phyloP scores from a whole-genome alignment of 495 filamentous ascomycete species.

The Talaromyces adpressus region DNA sequence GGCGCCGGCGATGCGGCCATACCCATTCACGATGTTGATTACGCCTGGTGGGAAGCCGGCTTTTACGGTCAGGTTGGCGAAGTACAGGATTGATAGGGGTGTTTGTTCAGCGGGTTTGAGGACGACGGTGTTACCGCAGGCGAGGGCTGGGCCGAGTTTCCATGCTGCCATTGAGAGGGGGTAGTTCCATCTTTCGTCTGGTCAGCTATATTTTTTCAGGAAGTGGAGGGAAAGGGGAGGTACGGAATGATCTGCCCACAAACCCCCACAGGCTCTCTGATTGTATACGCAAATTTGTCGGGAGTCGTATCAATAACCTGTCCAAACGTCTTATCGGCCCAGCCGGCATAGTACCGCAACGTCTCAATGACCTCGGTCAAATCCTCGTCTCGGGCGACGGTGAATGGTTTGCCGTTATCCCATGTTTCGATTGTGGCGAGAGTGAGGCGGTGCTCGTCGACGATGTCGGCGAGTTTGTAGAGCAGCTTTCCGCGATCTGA shows the following conservation, averaged over 20 bases:
- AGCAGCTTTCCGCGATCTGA: conserved; percentile 70
- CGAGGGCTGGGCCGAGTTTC: conserved; percentile 87
- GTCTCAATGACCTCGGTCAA: conserved; percentile 59
- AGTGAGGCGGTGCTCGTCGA: conserved; percentile 60
- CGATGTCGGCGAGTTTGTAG: conserved; percentile 63
- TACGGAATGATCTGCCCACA: conserved; percentile 82
- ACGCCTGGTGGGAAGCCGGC: conserved; percentile 91
- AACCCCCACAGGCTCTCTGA: conserved; percentile 81
- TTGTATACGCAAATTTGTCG: conserved; percentile 78
- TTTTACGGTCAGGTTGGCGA: conserved; percentile 74
- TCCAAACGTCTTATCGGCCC: conserved; percentile 84
- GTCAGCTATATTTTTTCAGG: not conserved
- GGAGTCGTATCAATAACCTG: conserved; percentile 77
- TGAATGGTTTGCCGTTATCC: conserved; percentile 89
- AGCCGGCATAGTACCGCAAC: conserved; percentile 84
- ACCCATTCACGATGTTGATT: conserved; percentile 80
- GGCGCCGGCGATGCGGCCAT: conserved; percentile 69
- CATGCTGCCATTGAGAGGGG: conserved; percentile 84
- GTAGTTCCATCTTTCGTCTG: conserved; percentile 63
- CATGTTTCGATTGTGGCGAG: conserved; percentile 87
- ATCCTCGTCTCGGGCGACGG: conserved; percentile 63
- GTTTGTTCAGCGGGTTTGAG: conserved; percentile 92
- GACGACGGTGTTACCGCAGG: conserved; percentile 82
- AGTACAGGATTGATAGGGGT: conserved; percentile 75
- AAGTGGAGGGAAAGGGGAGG: not conserved